Evolutionary conservation across 768 basidiomycete genomes (phyloP), one percentile per base, ranked within the genome.

Genomic region (Coprinopsis cinerea): DNA sequence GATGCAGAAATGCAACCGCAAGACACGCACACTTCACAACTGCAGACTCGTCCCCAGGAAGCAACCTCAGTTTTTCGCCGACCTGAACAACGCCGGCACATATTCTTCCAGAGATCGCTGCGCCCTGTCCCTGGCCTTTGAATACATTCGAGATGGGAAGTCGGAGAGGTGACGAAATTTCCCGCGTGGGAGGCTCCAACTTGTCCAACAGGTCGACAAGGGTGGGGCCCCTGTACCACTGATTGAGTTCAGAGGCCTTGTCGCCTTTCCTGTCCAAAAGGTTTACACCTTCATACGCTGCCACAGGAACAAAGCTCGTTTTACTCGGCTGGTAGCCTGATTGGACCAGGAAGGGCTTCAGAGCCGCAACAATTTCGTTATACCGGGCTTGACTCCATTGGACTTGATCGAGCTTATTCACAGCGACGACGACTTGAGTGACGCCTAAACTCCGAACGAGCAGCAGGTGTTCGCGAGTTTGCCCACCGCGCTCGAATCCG

Each of bases 391-490:
- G 73, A 3, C 81, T 78, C 92, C 92, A 98, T 44, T 79, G 69
- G n/a, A 97, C 94, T 66, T 86, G 79, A 63, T 99, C 96, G 30
- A 99, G 70, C 67, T 99, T 99, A 71, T 98, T 99, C 51, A 99
- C 75, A 0, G 93, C 93, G 14, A 95, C 85, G 18, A 98, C 77
- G 17, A 97, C 79, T 61, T 96, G 92, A 23, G 83, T 78, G 20
- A 97, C 92, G 18, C 95, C 95, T 9, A 99, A 73, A 66, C 92
- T 94, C 45, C 95, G 73, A 25, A 94, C 92, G 18, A 99, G 81
- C 34, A 96, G 67, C 2, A 97, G 72, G 66, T 99, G 95, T 63
- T 99, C 95, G 49, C 93, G 76, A 26, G 93, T 99, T 69, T 99
- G 95, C 1, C 95, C 95, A 36, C 92, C 92, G 15, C 86, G 77